Evolutionary conservation across 176 grass and related monocot genomes (phyloP).

Genomic region (Aechmea fasciata): DNA sequence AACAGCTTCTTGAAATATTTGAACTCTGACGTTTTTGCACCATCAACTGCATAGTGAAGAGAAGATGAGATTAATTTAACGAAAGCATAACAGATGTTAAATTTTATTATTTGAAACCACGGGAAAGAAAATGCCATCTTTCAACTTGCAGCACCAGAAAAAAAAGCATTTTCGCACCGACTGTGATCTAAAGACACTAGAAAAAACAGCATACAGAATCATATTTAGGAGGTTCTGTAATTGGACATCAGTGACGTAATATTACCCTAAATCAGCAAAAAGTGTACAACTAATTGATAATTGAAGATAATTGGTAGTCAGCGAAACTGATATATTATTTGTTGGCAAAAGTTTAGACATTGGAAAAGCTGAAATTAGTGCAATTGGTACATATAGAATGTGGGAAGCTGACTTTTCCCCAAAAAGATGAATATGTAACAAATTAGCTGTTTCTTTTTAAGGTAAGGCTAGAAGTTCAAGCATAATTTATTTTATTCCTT

Average conservation of each 20-base stretch:
- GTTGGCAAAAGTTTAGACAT: not conserved
- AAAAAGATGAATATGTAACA: too few relatives aligned
- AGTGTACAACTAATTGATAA: not conserved
- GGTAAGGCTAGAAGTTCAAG: too few relatives aligned
- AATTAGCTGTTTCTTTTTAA: too few relatives aligned
- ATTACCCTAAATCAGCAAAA: not conserved
- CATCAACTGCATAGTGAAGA: slow-evolving; percentile 30
- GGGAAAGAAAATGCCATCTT: not conserved
- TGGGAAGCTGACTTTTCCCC: too few relatives aligned
- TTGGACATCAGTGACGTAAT: not conserved
- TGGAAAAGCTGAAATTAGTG: too few relatives aligned
- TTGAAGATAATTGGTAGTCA: not conserved
- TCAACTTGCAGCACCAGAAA: not conserved
- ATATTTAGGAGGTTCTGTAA: not conserved
- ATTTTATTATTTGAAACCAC: not conserved
- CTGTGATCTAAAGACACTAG: too few relatives aligned
- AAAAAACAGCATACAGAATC: not conserved
- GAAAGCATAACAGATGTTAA: slow-evolving; percentile 8
- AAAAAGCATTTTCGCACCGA: not conserved
- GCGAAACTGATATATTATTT: not conserved
- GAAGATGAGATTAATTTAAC: slow-evolving; percentile 9
- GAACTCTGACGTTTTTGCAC: slow-evolving; percentile 53
- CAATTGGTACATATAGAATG: too few relatives aligned
- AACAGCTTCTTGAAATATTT: slow-evolving; percentile 60
- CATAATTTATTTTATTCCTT: too few relatives aligned